These are phyloP conservation scores for Solanum etuberosum DNA, from an alignment of 257 asterid genomes.

Conservation along the genomic window DNA sequence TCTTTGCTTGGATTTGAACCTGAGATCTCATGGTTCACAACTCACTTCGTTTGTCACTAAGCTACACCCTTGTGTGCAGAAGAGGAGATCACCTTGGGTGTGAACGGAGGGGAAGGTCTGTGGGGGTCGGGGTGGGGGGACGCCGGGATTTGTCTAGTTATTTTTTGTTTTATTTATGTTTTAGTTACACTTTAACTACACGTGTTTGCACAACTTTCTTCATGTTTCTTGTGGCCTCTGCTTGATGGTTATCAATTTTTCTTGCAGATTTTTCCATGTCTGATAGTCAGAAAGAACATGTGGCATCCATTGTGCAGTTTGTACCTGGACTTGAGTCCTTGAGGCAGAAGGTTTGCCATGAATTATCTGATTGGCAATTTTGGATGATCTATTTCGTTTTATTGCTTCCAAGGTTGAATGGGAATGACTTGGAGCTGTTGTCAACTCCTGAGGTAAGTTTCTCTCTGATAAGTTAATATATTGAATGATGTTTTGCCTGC, in stretches of 20 bases:
- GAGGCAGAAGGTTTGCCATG: constrained; percentile 43
- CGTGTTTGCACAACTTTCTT: neutral
- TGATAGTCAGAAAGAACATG: constrained; percentile 60
- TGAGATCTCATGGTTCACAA: neutral
- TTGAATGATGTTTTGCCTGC: neutral
- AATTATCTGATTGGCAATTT: constrained; percentile 42
- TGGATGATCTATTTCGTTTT: constrained; percentile 72
- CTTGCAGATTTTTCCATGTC: constrained; percentile 53
- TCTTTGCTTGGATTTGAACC: neutral
- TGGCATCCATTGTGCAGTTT: constrained; percentile 42
- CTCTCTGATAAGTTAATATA: neutral
- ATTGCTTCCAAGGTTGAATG: constrained; percentile 61
- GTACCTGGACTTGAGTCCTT: constrained; percentile 49
- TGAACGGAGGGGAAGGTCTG: neutral
- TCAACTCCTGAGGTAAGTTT: constrained; percentile 61
- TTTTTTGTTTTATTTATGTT: too few species aligned
- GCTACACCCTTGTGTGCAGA: neutral
- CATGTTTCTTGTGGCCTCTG: neutral
- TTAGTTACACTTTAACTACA: neutral
- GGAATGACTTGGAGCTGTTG: constrained; percentile 44
- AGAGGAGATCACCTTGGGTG: neutral
- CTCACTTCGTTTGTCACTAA: neutral
- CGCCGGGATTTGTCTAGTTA: neutral
- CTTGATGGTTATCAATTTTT: neutral
- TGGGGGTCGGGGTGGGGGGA: neutral